Evolutionary conservation across 441 rosid genomes (phyloP).

Genomic region (Gossypium gossypioides): DNA sequence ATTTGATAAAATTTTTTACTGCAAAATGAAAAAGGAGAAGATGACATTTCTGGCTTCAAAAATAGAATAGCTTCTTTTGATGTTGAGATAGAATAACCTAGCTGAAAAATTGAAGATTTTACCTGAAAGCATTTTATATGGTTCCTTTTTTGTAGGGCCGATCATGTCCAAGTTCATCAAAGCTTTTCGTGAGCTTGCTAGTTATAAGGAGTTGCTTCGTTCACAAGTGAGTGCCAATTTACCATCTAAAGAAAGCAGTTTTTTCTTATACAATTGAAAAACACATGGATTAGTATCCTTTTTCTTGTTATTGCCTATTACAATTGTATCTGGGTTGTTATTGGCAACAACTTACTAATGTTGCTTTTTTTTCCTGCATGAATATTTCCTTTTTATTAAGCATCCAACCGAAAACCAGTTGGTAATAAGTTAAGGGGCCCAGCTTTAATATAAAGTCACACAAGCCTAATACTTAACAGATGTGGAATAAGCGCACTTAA

Average conservation of each 20-base stretch:
- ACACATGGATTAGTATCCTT: neutral
- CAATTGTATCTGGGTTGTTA: neutral
- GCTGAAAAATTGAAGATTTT: neutral
- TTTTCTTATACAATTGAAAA: neutral
- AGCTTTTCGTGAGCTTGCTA: slow-evolving; percentile 71
- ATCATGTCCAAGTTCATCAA: slow-evolving; percentile 67
- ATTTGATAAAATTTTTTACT: neutral
- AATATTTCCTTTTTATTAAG: neutral
- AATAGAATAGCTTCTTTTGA: neutral
- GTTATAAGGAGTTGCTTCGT: slow-evolving; percentile 76
- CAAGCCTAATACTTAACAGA: no score
- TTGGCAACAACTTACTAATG: neutral
- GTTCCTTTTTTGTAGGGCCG: slow-evolving; percentile 47
- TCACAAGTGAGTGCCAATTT: slow-evolving; percentile 60
- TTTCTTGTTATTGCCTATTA: neutral
- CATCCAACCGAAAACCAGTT: no score
- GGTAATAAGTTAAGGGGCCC: no score
- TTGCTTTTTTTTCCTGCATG: neutral
- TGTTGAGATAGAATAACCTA: neutral
- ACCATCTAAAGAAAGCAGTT: slow-evolving; percentile 1
- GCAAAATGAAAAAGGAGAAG: neutral
- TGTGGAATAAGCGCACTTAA: no score
- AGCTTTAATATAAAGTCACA: no score
- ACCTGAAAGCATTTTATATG: neutral
- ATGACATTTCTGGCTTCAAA: neutral